These are phyloP conservation scores for Cercophora scortea DNA, from an alignment of 495 filamentous ascomycete species.

Conservation along the genomic window DNA sequence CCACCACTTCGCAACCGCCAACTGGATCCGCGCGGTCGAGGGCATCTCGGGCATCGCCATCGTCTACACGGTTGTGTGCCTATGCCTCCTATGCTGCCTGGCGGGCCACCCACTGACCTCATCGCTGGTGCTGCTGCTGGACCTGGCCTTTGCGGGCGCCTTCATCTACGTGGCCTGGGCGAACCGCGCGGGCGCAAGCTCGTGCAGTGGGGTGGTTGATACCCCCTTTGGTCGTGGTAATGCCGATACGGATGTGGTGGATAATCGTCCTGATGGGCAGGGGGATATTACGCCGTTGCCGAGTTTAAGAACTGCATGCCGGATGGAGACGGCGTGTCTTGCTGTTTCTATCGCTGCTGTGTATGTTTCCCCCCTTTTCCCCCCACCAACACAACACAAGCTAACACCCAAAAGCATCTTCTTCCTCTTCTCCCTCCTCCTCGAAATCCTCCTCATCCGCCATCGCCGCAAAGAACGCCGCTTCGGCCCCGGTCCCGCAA, in stretches of 20 bases:
- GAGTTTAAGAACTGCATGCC: conserved; percentile 52
- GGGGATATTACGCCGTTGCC: conserved; percentile 31
- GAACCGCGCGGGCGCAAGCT: conserved; percentile 54
- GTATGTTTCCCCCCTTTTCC: conserved; percentile 43
- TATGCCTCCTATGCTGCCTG: conserved; percentile 68
- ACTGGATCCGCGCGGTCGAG: conserved; percentile 66
- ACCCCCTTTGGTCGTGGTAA: conserved; percentile 61
- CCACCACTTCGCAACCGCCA: conserved; percentile 50
- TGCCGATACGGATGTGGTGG: conserved; percentile 29
- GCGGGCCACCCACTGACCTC: conserved; percentile 60
- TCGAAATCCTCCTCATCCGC: conserved; percentile 57
- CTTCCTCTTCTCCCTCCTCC: conserved; percentile 56
- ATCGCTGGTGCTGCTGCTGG: conserved; percentile 61
- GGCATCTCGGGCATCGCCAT: conserved; percentile 69
- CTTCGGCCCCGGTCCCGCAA: conserved; percentile 69
- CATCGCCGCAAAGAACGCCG: conserved; percentile 64
- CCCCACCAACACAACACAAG: not conserved
- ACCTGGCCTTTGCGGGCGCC: conserved; percentile 48
- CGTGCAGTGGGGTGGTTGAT: conserved; percentile 53
- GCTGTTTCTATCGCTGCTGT: conserved; percentile 69
- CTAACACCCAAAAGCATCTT: conserved; percentile 44
- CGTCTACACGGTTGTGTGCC: conserved; percentile 62
- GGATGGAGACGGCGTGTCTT: conserved; percentile 63
- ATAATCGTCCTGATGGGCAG: conserved; percentile 20
- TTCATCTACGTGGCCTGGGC: conserved; percentile 55